Evolutionary conservation across 352 stramenopile genomes (phyloP).

Genomic region (Blastocystis sp.): DNA sequence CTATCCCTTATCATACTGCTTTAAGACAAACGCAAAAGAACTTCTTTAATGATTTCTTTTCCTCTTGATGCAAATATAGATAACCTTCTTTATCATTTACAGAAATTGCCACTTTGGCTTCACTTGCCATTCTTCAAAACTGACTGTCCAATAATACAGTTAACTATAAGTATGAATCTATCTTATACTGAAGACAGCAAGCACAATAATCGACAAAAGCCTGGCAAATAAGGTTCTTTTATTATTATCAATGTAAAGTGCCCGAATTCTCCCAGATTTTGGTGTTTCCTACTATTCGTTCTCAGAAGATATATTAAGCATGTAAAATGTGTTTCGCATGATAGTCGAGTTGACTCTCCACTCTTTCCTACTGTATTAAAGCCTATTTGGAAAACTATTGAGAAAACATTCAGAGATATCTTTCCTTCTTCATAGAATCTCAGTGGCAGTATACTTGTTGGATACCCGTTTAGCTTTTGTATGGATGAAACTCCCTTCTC

Average conservation of each 20-base stretch:
- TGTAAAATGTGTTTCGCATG: no score
- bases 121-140: slow-evolving; percentile 48
- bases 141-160: neutral
- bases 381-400: no score
- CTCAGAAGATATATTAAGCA: no score
- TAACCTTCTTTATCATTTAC: slow-evolving; percentile 60
- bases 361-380: no score
- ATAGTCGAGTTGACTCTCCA: no score
- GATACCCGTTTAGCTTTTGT: no score
- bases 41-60: slow-evolving; percentile 61
- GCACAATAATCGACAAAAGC: neutral
- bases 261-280: no score
- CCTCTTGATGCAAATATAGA: slow-evolving; percentile 60
- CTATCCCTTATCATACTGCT: neutral
- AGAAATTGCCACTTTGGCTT: neutral
- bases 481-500: neutral
- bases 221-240: neutral
- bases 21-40: slow-evolving; percentile 57
- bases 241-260: no score
- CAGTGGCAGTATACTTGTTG: no score
- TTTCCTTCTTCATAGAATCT: no score
- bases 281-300: no score
- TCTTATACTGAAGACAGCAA: slow-evolving; percentile 7
- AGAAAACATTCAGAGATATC: no score
- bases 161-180: neutral